phyloP scores from a whole-genome alignment of 371 early-diverging fungal genomes.

The Mucor irregularis region DNA sequence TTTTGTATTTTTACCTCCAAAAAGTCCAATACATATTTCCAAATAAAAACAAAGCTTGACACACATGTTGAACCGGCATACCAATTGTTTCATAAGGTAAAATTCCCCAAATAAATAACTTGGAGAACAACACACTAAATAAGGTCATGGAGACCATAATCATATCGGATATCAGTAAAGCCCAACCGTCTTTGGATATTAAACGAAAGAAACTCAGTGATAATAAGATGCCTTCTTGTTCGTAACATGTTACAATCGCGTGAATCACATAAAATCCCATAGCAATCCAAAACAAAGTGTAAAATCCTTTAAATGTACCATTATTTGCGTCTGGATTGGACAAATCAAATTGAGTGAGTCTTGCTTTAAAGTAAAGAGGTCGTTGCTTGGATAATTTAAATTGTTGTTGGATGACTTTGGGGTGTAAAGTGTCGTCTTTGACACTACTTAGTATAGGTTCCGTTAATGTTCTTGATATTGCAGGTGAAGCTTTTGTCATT shows the following conservation, averaged over 20 bases:
- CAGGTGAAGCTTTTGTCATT: not conserved
- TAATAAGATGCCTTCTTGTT: slow-evolving; percentile 68
- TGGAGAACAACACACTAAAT: slow-evolving; percentile 60
- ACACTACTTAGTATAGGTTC: slow-evolving; percentile 9
- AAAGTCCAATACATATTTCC: slow-evolving; percentile 69
- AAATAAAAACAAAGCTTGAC: slow-evolving; percentile 67
- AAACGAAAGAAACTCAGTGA: slow-evolving; percentile 58
- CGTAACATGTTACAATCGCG: slow-evolving; percentile 68
- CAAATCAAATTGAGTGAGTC: slow-evolving; percentile 45
- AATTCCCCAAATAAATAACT: slow-evolving; percentile 55
- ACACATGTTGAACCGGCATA: slow-evolving; percentile 67
- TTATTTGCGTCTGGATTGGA: slow-evolving; percentile 47
- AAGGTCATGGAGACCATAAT: slow-evolving; percentile 67
- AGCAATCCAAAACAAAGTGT: slow-evolving; percentile 89
- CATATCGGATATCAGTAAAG: slow-evolving; percentile 68
- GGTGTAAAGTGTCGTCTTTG: not conserved
- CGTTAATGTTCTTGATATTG: slow-evolving; percentile 14
- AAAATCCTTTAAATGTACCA: slow-evolving; percentile 81
- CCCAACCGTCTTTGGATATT: slow-evolving; percentile 68
- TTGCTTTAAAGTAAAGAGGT: slow-evolving; percentile 39
- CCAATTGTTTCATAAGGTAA: slow-evolving; percentile 58
- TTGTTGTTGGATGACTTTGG: not conserved
- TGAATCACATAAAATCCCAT: slow-evolving; percentile 79
- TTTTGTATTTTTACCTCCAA: slow-evolving; percentile 46
- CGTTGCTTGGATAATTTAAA: slow-evolving; percentile 24